Base-by-base conservation (phyloP, 2,329 filamentous ascomycete species). In the Aspergillus hortae region DNA sequence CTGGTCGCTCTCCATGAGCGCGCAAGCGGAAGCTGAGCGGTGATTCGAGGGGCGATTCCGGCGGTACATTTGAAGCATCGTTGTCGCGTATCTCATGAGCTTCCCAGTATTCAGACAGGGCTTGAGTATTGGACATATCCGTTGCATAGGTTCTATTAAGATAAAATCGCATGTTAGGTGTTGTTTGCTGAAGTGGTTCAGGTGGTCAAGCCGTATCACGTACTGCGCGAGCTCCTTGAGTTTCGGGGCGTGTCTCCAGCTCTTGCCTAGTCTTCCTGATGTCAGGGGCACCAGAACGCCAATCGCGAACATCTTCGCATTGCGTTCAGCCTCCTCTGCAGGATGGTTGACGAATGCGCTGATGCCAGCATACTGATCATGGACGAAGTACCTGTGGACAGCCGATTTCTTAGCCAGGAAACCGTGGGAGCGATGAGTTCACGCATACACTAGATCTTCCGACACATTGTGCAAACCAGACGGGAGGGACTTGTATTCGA, bases 401-500 rank as follows among this genome's bases (percentile, higher is more conserved):
- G 30, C n/a, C 42, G 25, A 47, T 27, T 17, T 25, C 61, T 25
- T 64, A 57, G 42, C 36, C n/a, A 35, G 41, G 11, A 7, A n/a
- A 19, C 7, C 44, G 4, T 15, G 14, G 35, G 14, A 12, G 15
- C 12, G 17, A 41, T 33, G 21, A 32, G 38, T 42, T n/a, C 6
- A 17, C 19, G 56, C 67, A 48, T 74, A 82, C 72, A 88, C 78
- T 47, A 97, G 78, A 71, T 99, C 94, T 59, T 92, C 85, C 30
- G 86, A 79, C 17, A 97, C 90, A 52, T 90, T 88, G 73, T 99
- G 94, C 46, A 96, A 74, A 21, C 94, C 94, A 0, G 92, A 97
- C 2, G 94, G 94, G 44, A 99, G 80, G 56, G 90, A 95, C 74
- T 96, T 97, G 81, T 91, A 99, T 74, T 99, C 94, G 64, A 96